phyloP scores from a whole-genome alignment of 768 basidiomycete genomes.

The Russula sp. region DNA sequence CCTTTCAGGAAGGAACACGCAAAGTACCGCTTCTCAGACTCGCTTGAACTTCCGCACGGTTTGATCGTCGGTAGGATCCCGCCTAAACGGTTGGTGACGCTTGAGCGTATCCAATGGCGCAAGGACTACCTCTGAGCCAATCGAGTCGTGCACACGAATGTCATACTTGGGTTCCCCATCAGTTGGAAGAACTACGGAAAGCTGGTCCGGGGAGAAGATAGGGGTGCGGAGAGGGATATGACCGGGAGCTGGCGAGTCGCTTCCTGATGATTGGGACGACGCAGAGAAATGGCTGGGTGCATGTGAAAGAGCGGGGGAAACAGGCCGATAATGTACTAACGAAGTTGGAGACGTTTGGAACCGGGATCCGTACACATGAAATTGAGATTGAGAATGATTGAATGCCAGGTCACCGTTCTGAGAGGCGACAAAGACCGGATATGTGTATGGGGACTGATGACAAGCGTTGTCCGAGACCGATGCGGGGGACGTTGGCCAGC shows the following conservation, averaged over 20 bases:
- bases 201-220: slow-evolving; percentile 9
- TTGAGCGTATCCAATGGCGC: slow-evolving; percentile 51
- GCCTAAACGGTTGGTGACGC: slow-evolving; percentile 48
- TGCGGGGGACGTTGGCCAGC: background rate
- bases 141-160: slow-evolving; percentile 4
- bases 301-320: slow-evolving; percentile 17
- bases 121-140: slow-evolving; percentile 34
- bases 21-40: background rate
- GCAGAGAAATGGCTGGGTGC: slow-evolving; percentile 18
- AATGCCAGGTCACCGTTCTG: slow-evolving; percentile 11
- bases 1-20: background rate
- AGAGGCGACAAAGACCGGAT: background rate
- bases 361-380: slow-evolving; percentile 4
- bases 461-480: slow-evolving; percentile 4
- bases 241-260: slow-evolving; percentile 15
- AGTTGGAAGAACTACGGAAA: slow-evolving; percentile 8
- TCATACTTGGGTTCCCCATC: slow-evolving; percentile 12
- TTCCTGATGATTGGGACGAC: slow-evolving; percentile 16
- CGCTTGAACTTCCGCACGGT: slow-evolving; percentile 31
- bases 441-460: slow-evolving; percentile 11
- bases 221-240: slow-evolving; percentile 12
- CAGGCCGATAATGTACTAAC: slow-evolving; percentile 3
- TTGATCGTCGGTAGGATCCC: slow-evolving; percentile 56
- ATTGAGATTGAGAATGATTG: slow-evolving; percentile 10
- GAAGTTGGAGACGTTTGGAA: slow-evolving; percentile 4